These are phyloP conservation scores for Trichoderma oligosporum DNA, from an alignment of 2,329 filamentous ascomycete genomes.

Conservation along the genomic window DNA sequence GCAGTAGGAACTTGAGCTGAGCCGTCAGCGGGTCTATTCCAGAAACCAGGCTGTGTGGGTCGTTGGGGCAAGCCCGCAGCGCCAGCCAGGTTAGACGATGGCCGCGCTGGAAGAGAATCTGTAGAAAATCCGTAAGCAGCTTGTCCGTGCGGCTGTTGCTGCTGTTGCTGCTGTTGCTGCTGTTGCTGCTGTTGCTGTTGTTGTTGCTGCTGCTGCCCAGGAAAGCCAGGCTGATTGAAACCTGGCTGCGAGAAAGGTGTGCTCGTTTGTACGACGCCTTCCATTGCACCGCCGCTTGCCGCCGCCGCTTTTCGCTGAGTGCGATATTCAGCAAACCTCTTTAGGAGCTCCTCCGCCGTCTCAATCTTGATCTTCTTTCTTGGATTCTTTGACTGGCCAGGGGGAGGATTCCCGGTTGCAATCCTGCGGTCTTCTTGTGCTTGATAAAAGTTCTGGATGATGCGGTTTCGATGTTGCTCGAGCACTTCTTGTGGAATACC, in stretches of 20 bases:
- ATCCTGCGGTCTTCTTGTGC: conserved; percentile 78
- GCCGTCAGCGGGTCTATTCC: conserved; percentile 26
- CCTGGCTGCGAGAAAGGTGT: conserved; percentile 6
- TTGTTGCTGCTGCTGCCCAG: conserved; percentile 22
- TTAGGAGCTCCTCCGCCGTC: conserved; percentile 71
- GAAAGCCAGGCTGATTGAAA: conserved; percentile 25
- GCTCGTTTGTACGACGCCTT: conserved; percentile 26
- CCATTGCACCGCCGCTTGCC: conserved; percentile 47
- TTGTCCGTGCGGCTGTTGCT: conserved; percentile 24
- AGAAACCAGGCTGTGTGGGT: conserved; percentile 36
- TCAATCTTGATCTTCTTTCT: conserved; percentile 72
- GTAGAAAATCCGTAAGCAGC: conserved; percentile 35
- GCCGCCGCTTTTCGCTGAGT: conserved; percentile 59
- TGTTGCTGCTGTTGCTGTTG: too few relatives aligned
- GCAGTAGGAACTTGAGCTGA: conserved; percentile 26
- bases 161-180: too few relatives aligned
- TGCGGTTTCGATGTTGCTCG: conserved; percentile 78
- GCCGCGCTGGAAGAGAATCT: conserved; percentile 45
- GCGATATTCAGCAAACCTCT: conserved; percentile 72
- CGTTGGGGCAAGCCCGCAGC: conserved; percentile 44
- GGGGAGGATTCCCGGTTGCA: conserved; percentile 77
- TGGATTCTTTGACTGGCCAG: conserved; percentile 62
- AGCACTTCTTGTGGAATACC: conserved; percentile 85
- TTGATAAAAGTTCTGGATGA: conserved; percentile 81
- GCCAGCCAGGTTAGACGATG: conserved; percentile 37